Percentiles rank a stretch among this genome's conserved stretches.
These are phyloP conservation scores for Yamadazyma pseudoaaseri DNA, from an alignment of 1,139 yeast species.

Conservation along the genomic window DNA sequence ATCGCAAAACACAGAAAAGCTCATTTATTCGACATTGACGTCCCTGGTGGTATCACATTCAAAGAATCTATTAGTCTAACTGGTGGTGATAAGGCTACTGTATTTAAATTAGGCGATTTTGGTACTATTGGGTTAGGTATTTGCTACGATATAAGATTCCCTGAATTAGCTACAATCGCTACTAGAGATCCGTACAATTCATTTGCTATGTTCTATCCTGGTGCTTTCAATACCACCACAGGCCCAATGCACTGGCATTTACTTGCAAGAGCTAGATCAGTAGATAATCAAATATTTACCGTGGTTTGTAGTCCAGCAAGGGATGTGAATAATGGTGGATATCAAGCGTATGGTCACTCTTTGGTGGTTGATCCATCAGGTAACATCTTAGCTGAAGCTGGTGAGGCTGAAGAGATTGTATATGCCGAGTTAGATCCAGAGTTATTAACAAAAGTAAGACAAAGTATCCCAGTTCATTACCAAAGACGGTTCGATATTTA, in stretches of 20 bases:
- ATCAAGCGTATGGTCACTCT: constrained; percentile 94
- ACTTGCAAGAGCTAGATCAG: constrained; percentile 81
- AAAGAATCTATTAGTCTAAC: constrained; percentile 74
- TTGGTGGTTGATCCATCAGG: constrained; percentile 86
- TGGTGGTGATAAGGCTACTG: constrained; percentile 80
- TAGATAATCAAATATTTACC: constrained; percentile 83
- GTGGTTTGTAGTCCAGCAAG: constrained; percentile 88
- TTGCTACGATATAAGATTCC: constrained; percentile 91
- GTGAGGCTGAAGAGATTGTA: constrained; percentile 77
- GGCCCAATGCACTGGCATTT: constrained; percentile 96
- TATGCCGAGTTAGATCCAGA: constrained; percentile 77
- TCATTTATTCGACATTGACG: constrained; percentile 88
- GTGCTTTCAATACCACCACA: constrained; percentile 93
- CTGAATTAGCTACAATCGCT: constrained; percentile 81
- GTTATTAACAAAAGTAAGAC: constrained; percentile 58
- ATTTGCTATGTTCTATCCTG: constrained; percentile 91
- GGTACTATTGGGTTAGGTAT: constrained; percentile 88
- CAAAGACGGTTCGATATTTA: constrained; percentile 85
- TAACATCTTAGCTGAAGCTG: constrained; percentile 77
- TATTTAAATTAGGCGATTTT: constrained; percentile 62
- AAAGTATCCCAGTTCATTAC: constrained; percentile 70
- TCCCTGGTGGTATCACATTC: constrained; percentile 85
- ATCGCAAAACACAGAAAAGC: constrained; percentile 87
- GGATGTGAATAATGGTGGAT: constrained; percentile 59
- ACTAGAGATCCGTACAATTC: constrained; percentile 67